A percentile compares a stretch with the other conserved stretches of the same genome.
phyloP scores from a whole-genome alignment of 805 yeast species.

The Myxozyma neglecta region DNA sequence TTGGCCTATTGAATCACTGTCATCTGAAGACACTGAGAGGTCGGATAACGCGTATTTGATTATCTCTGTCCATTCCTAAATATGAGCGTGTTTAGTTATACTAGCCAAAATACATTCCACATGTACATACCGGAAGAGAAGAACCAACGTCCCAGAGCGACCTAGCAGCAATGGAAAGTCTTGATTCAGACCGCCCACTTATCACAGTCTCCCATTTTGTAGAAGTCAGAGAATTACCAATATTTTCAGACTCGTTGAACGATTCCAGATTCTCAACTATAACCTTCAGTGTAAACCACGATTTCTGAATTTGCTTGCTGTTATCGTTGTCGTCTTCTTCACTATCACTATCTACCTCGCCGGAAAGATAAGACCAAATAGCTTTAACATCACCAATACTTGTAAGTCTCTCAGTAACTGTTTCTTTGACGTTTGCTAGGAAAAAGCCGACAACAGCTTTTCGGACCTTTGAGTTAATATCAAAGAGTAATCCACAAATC shows the following conservation, averaged over 20 bases:
- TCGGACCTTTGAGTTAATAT: constrained; percentile 40
- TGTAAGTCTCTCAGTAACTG: constrained; percentile 32
- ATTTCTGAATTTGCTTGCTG: neutral
- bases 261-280: constrained; percentile 18
- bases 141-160: constrained; percentile 18
- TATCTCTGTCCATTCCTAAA: constrained; percentile 14
- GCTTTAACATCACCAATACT: constrained; percentile 17
- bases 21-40: constrained; percentile 7
- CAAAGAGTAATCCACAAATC: constrained; percentile 46
- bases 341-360: constrained; percentile 5
- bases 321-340: constrained; percentile 15
- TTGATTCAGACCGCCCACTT: constrained; percentile 18
- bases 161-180: constrained; percentile 25
- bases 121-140: constrained; percentile 9
- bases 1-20: constrained; percentile 7
- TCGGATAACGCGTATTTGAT: constrained; percentile 22
- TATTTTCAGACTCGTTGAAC: constrained; percentile 9
- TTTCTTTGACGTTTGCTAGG: constrained; percentile 40
- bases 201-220: constrained; percentile 11
- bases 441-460: constrained; percentile 57
- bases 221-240: constrained; percentile 10
- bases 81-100: neutral
- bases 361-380: constrained; percentile 6
- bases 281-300: constrained; percentile 22
- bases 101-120: neutral